phyloP scores from a whole-genome alignment of 495 filamentous ascomycete species.

The Recurvomyces mirabilis region DNA sequence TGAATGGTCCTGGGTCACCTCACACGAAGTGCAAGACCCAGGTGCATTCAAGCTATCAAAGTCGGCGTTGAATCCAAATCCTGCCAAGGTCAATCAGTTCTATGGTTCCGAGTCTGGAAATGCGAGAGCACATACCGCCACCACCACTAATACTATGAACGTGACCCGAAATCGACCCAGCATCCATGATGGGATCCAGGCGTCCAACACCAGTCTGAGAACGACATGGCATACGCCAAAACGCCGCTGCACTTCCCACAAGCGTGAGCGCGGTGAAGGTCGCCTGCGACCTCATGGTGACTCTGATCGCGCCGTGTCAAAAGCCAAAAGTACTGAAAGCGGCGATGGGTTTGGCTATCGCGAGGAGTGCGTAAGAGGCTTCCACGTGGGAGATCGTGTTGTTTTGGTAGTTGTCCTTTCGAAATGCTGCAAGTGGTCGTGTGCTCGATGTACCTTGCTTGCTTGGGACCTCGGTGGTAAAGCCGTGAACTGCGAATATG shows the following conservation, averaged over 20 bases:
- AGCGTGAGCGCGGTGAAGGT: constrained; percentile 10
- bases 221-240: constrained; percentile 31
- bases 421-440: constrained; percentile 7
- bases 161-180: constrained; percentile 47
- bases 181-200: constrained; percentile 59
- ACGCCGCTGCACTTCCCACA: constrained; percentile 18
- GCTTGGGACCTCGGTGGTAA: too few species aligned
- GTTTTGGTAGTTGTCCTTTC: not conserved
- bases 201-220: constrained; percentile 43
- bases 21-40: constrained; percentile 47
- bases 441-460: constrained; percentile 8
- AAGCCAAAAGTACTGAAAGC: too few species aligned
- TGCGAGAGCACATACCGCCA: constrained; percentile 4
- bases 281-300: constrained; percentile 17
- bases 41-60: constrained; percentile 33
- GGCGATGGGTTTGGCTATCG: too few species aligned
- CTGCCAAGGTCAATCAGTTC: too few species aligned
- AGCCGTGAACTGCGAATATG: too few species aligned
- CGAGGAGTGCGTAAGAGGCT: not conserved
- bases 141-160: constrained; percentile 67
- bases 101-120: not conserved
- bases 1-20: constrained; percentile 48
- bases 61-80: constrained; percentile 38
- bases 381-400: constrained; percentile 6
- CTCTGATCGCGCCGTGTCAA: too few species aligned